Conservation (phyloP, 1,139 yeast species). For the Nakaseomyces bracarensis region DNA sequence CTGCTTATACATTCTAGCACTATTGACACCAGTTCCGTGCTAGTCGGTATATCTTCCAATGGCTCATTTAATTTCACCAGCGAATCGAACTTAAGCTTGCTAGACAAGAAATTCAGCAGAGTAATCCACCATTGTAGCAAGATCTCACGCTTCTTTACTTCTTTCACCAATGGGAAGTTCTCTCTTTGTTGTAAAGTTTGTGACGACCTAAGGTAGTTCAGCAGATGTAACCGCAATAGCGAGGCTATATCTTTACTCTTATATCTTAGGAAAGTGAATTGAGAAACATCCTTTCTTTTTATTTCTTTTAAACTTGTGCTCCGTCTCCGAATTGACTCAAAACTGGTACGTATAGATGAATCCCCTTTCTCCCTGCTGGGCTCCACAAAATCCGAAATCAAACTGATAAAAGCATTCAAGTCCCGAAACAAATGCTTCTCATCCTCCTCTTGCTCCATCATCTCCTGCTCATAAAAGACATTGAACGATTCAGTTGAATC, state of each 20-base stretch:
- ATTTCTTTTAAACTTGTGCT: slow-evolving; percentile 1
- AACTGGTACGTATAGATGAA: background rate
- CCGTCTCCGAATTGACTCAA: background rate
- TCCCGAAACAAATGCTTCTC: slow-evolving; percentile 1
- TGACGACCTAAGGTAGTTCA: slow-evolving; percentile 1
- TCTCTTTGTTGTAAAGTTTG: slow-evolving; percentile 4
- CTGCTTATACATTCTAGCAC: slow-evolving; percentile 27
- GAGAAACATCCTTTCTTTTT: background rate
- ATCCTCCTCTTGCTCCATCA: slow-evolving; percentile 6
- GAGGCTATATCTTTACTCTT: background rate
- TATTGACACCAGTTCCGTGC: slow-evolving; percentile 21
- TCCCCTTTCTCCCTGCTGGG: too few species aligned
- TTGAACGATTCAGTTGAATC: slow-evolving; percentile 1
- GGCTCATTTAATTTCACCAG: slow-evolving; percentile 6
- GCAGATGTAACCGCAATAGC: slow-evolving; percentile 2
- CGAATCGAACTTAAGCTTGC: slow-evolving; percentile 12
- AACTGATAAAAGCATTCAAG: slow-evolving; percentile 1
- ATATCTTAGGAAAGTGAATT: background rate
- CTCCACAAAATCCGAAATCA: slow-evolving; percentile 10
- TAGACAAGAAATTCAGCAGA: slow-evolving; percentile 22
- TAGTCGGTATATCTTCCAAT: background rate
- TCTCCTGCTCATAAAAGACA: slow-evolving; percentile 3
- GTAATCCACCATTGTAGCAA: slow-evolving; percentile 32
- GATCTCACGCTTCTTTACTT: slow-evolving; percentile 14
- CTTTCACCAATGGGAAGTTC: background rate